Evolutionary conservation across 176 grass and related monocot species (phyloP), one percentile per base, ranked within the genome.

Genomic region (Oryza brachyantha): DNA sequence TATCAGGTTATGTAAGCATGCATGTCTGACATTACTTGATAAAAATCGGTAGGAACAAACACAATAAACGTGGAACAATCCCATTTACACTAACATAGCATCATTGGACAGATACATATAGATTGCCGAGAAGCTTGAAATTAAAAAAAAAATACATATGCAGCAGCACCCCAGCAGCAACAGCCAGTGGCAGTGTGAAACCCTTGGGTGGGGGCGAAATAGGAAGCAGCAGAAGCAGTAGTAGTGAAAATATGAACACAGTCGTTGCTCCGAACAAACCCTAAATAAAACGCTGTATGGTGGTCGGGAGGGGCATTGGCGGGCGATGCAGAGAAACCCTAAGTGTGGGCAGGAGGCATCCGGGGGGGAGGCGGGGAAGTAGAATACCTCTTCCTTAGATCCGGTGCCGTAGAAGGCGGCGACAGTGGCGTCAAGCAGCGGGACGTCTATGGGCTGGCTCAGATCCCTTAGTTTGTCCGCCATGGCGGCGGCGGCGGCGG

Each of bases 361-460:
- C 10, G 54, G 10, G 26, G 29, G 63, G 3, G 21, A 4, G 21
- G 52, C 10, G 8, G 62, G 5, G 27, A 24, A 77, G 28, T 21
- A 11, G 39, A 86, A 85, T 79, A 98, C 96, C 96, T 99, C 92
- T 29, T 99, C 92, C 52, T 99, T 99, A 85, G 96, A 99, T 91
- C 96, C 96, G 62, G 96, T 99, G 36, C 96, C 96, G 32, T 99
- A 99, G 90, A 99, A 99, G 38, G 96, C 96, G 60, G 96, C 85
- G 32, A 99, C 96, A 13, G 96, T 99, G 77, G 96, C 90, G 67
- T 99, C 96, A 29, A 99, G 90, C 55, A 99, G 79, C 38, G 86
- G 75, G 28, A 99, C 96, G 64, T 99, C 96, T 50, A 99, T 91
- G 14, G 96, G 96, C 92, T 95, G 88, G 78, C 90, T 99, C 86